Evolutionary conservation across 345 rosid species (phyloP).

Genomic region (Arabidopsis thaliana): TAIR10.1 NC_003074.8:21257501-21258000

Average conservation of each 20-base stretch:
- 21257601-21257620: conserved; percentile 76
- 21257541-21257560: conserved; percentile 62
- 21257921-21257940: conserved; percentile 78
- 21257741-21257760: conserved; percentile 58
- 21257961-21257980: conserved; percentile 74
- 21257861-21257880: conserved; percentile 73
- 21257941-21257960: conserved; percentile 53
- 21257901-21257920: conserved; percentile 94
- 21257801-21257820: conserved; percentile 83
- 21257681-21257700: conserved; percentile 71
- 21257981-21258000: conserved; percentile 76
- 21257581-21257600: conserved; percentile 82
- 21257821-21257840: conserved; percentile 58
- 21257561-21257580: conserved; percentile 72
- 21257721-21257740: conserved; percentile 77
- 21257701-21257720: conserved; percentile 63
- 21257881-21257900: conserved; percentile 68
- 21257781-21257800: conserved; percentile 78
- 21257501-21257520: conserved; percentile 66
- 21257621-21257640: conserved; percentile 51
- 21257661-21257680: conserved; percentile 87
- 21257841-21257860: conserved; percentile 66
- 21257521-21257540: conserved; percentile 60
- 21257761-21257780: conserved; percentile 61
- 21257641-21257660: conserved; percentile 56